These are phyloP conservation scores for Rhodotorula sp. DNA, from an alignment of 1,284 basidiomycete genomes.

Conservation along the genomic window DNA sequence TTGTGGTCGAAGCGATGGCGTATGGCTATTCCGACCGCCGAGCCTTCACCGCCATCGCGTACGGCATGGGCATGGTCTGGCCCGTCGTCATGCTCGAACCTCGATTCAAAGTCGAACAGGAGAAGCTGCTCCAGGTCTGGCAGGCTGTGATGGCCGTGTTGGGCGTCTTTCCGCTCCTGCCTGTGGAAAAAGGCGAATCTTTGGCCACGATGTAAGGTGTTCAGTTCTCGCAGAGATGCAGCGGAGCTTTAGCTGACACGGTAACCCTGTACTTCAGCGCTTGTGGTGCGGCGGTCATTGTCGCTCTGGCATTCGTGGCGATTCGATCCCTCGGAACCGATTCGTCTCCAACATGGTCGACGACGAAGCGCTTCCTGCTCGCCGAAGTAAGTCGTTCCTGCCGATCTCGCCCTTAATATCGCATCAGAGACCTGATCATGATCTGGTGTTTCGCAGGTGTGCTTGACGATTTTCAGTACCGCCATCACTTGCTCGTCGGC, in stretches of 20 bases:
- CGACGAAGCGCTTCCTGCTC: conserved; percentile 4
- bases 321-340: not conserved
- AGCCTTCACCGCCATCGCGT: conserved; percentile 70
- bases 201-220: not conserved
- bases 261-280: conserved; percentile 34
- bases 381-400: conserved; percentile 11
- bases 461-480: conserved; percentile 57
- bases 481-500: conserved; percentile 61
- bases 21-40: conserved; percentile 60
- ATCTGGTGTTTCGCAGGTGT: conserved; percentile 1
- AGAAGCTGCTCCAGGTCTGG: conserved; percentile 56
- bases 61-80: conserved; percentile 67
- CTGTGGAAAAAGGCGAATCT: conserved; percentile 71
- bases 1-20: conserved; percentile 66
- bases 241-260: too few species aligned
- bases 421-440: not conserved
- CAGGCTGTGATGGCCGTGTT: conserved; percentile 52
- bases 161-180: conserved; percentile 67
- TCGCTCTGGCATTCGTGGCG: conserved; percentile 40
- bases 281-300: conserved; percentile 46
- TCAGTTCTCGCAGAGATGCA: not conserved
- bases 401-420: not conserved
- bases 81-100: conserved; percentile 58
- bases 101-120: conserved; percentile 46
- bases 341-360: conserved; percentile 10